Percentiles rank a stretch among this genome's conserved stretches.
phyloP scores from a whole-genome alignment of 2,329 filamentous ascomycete species.

The Cercospora sp. region DNA sequence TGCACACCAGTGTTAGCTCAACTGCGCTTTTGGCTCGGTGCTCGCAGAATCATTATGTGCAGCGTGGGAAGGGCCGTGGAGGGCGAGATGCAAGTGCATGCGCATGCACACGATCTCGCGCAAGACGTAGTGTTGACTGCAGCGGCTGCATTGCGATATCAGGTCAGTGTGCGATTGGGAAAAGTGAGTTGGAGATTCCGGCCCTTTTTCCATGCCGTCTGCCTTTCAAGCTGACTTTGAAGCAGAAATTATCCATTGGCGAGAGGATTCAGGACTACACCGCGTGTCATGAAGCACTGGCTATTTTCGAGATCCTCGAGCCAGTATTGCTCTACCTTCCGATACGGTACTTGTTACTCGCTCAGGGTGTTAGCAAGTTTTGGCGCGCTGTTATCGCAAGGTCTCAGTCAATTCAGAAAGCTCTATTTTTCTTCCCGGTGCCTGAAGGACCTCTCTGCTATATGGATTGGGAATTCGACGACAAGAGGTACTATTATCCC shows the following conservation, averaged over 20 bases:
- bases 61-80: neutral
- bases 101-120: neutral
- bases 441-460: neutral
- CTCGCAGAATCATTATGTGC: neutral
- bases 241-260: neutral
- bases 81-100: neutral
- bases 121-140: neutral
- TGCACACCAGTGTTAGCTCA: neutral
- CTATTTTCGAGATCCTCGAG: slow-evolving; percentile 8
- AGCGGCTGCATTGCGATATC: neutral
- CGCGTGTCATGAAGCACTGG: neutral
- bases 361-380: neutral
- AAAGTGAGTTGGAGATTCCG: neutral
- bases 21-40: neutral
- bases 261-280: neutral
- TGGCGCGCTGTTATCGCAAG: neutral
- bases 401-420: slow-evolving; percentile 5
- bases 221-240: neutral
- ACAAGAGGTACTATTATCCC: neutral
- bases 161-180: neutral
- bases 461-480: neutral
- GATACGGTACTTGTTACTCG: slow-evolving; percentile 7
- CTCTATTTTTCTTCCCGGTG: slow-evolving; percentile 6
- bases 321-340: slow-evolving; percentile 9
- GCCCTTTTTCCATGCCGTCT: neutral